Evolutionary conservation across 2,329 filamentous ascomycete genomes (phyloP).

Genomic region (Colletotrichum nymphaeae): DNA sequence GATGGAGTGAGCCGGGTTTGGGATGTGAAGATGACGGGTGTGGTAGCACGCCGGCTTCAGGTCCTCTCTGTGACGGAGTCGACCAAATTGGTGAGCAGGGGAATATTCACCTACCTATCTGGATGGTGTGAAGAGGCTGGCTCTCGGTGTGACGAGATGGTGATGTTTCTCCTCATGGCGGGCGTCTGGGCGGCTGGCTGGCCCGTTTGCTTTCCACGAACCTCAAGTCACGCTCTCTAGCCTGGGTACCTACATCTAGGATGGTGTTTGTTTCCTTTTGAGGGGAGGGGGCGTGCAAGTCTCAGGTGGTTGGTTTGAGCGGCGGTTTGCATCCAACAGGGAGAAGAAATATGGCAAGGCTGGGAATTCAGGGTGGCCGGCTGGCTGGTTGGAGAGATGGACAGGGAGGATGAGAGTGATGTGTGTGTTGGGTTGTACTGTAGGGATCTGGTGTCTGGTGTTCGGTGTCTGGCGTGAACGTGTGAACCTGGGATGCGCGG

Average conservation of each 20-base stretch:
- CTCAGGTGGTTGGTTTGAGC: neutral
- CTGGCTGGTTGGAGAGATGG: neutral
- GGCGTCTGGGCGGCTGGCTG: neutral
- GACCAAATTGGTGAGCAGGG: neutral
- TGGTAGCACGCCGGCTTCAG: conserved; percentile 2
- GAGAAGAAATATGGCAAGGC: conserved; percentile 17
- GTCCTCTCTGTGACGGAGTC: neutral
- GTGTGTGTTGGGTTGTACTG: neutral
- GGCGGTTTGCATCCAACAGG: neutral
- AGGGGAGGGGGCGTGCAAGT: neutral
- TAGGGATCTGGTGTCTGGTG: neutral
- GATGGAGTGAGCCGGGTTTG: neutral
- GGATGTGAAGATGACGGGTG: neutral
- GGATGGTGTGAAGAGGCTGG: neutral
- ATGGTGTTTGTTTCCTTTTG: neutral
- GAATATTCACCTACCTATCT: neutral
- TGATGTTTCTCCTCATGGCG: conserved; percentile 5
- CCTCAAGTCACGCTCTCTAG: neutral
- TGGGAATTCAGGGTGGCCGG: neutral
- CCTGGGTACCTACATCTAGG: neutral
- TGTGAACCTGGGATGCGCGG: neutral
- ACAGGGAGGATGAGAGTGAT: neutral
- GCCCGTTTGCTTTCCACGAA: conserved; percentile 1
- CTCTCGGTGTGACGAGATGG: conserved; percentile 27
- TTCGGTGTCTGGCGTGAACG: neutral